These are phyloP conservation scores for Cyberlindnera bimundalis DNA, from an alignment of 805 yeast species.

Conservation along the genomic window DNA sequence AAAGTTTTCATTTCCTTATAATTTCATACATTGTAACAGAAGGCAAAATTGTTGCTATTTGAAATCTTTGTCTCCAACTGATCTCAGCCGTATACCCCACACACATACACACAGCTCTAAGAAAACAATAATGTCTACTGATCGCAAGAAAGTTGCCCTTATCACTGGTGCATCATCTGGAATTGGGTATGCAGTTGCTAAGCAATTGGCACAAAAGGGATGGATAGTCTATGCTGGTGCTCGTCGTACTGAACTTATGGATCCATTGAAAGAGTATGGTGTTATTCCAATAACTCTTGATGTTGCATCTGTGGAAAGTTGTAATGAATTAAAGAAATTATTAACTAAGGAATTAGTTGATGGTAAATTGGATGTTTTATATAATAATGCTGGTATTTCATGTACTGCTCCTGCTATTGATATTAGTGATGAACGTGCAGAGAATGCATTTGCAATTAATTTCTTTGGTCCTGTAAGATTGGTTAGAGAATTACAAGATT, in stretches of 20 bases:
- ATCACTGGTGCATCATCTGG: slow-evolving; percentile 59
- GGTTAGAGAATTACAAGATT: slow-evolving; percentile 52
- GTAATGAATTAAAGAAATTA: slow-evolving; percentile 39
- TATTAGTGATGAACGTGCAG: slow-evolving; percentile 48
- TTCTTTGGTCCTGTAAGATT: slow-evolving; percentile 67
- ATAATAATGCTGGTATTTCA: slow-evolving; percentile 75
- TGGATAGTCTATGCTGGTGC: slow-evolving; percentile 72
- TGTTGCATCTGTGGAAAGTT: slow-evolving; percentile 50
- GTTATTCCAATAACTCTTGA: slow-evolving; percentile 52
- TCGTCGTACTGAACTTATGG: slow-evolving; percentile 61
- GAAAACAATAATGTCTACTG: too few species aligned
- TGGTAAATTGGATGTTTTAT: slow-evolving; percentile 54
- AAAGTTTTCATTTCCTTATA: too few species aligned
- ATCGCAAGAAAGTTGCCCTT: slow-evolving; percentile 17
- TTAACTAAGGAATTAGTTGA: slow-evolving; percentile 40
- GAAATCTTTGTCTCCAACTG: too few species aligned
- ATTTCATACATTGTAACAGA: too few species aligned
- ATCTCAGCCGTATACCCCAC: too few species aligned
- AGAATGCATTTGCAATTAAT: slow-evolving; percentile 47
- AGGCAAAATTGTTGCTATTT: too few species aligned
- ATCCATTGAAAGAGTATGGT: slow-evolving; percentile 38
- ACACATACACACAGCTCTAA: too few species aligned
- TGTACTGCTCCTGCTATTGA: slow-evolving; percentile 72
- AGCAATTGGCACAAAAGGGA: slow-evolving; percentile 48
- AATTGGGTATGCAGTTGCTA: slow-evolving; percentile 47